Evolutionary conservation across 805 yeast genomes (phyloP).

Genomic region (Monosporozyma servazzii): DNA sequence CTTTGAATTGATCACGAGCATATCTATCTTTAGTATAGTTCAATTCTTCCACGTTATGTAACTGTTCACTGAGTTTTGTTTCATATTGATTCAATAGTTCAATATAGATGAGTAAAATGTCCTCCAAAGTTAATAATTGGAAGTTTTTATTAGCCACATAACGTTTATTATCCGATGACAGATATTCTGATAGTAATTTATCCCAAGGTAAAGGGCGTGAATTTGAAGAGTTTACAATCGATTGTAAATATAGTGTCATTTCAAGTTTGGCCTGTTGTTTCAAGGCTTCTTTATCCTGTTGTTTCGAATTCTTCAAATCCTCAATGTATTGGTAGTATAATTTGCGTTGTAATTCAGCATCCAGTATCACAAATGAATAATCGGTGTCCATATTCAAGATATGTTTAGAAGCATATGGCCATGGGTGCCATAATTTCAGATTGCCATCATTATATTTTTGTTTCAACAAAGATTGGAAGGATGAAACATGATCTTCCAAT

Average conservation of each 20-base stretch:
- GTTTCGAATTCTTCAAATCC: constrained; percentile 28
- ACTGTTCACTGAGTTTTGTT: constrained; percentile 17
- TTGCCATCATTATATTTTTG: background rate
- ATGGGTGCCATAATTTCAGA: background rate
- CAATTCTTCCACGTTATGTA: constrained; percentile 23
- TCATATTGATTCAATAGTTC: constrained; percentile 23
- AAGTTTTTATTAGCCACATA: constrained; percentile 54
- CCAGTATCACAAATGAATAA: constrained; percentile 1
- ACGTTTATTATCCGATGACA: constrained; percentile 38
- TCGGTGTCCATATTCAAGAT: background rate
- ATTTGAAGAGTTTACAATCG: background rate
- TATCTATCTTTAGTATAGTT: constrained; percentile 52
- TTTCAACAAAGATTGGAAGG: background rate
- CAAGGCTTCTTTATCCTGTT: constrained; percentile 17
- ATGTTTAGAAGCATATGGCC: background rate
- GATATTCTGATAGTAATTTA: constrained; percentile 13
- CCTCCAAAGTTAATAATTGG: constrained; percentile 43
- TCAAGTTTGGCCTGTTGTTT: constrained; percentile 45
- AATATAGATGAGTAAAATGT: constrained; percentile 41
- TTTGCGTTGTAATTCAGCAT: background rate
- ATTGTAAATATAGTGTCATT: constrained; percentile 41
- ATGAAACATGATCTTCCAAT: background rate
- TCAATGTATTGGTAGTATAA: constrained; percentile 35
- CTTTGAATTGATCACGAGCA: constrained; percentile 54
- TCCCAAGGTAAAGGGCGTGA: constrained; percentile 20